Percentiles rank a stretch among this genome's conserved stretches.
These are phyloP conservation scores for Fusarium papillatum DNA, from an alignment of 2,329 filamentous ascomycete genomes.

Conservation along the genomic window DNA sequence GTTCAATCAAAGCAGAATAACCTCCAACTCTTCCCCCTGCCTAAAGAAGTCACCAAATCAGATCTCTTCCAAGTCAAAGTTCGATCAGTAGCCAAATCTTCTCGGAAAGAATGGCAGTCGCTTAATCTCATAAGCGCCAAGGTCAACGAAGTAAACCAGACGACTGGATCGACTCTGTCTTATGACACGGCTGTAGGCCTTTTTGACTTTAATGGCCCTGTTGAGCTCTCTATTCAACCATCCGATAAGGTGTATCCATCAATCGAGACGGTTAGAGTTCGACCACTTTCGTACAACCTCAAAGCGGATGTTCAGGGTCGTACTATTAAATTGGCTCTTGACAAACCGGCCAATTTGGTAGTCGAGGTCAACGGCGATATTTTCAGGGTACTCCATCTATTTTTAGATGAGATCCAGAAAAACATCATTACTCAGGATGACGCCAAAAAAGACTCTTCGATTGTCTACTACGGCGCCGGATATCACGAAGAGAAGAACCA, in stretches of 20 bases:
- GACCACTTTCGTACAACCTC: background rate
- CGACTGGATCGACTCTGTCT: background rate
- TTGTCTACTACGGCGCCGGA: slow-evolving; percentile 3
- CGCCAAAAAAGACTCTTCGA: background rate
- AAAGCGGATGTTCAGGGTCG: background rate
- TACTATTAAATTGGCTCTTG: background rate
- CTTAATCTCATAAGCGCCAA: background rate
- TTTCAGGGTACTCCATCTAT: background rate
- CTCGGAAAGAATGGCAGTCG: background rate
- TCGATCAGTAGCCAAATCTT: background rate
- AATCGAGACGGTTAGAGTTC: background rate
- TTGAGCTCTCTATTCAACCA: background rate
- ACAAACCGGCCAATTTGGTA: background rate
- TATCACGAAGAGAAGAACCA: background rate
- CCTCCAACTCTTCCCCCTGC: background rate
- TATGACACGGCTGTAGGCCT: background rate
- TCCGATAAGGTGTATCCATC: background rate
- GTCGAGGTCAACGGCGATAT: background rate
- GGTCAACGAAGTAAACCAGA: background rate
- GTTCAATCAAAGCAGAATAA: background rate
- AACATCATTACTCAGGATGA: background rate
- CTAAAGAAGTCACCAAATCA: background rate
- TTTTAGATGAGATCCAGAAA: background rate
- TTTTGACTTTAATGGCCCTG: background rate
- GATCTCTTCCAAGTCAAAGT: background rate